Evolutionary conservation across 140 eudicot species (phyloP), one percentile per base, ranked within the genome.

Genomic region (Stevia rebaudiana): DNA sequence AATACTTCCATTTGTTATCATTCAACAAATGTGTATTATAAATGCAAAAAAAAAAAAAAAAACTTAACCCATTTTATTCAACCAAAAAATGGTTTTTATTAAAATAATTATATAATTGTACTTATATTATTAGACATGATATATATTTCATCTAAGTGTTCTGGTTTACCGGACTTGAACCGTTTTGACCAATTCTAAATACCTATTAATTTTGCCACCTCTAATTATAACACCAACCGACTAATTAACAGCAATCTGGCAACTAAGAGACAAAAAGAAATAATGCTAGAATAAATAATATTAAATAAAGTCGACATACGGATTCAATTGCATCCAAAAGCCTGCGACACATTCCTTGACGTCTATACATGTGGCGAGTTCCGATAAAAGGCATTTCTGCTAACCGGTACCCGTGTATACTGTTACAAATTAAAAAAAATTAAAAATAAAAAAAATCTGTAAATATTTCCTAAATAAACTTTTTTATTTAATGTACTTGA

Each of bases 301-400:
- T 65, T 18, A 35, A 65, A 19, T 17, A 68, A 15, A 54, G 25
- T 39, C 11, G 5, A 76, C 82, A 49, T 82, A 94, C 99, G 75
- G 35, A 70, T 79, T 94, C 97, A 69, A 83, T 76, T 40, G 94
- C 95, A 72, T 73, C 71, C 9, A 88, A 76, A 65, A 94, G 94
- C 48, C 84, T 94, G 18, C 95, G 86, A 52, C 94, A 88, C 99
- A 94, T 81, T 69, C 99, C 99, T 80, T 94, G 95, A 28, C 97
- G 97, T 81, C 99, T 76, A 68, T 86, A 86, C 41, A 64, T 74
- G 65, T 79, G 74, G 36, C 99, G 95, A 53, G 99, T 94, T 68
- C 95, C 99, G 39, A 94, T 86, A 72, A 88, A 94, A 33, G 99
- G 97, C 99, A 94, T 94, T 84, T 94, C 97, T 11, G 99, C 99